Base-by-base conservation (phyloP, 2,329 filamentous ascomycete species). In the Hymenoscyphus repandus region DNA sequence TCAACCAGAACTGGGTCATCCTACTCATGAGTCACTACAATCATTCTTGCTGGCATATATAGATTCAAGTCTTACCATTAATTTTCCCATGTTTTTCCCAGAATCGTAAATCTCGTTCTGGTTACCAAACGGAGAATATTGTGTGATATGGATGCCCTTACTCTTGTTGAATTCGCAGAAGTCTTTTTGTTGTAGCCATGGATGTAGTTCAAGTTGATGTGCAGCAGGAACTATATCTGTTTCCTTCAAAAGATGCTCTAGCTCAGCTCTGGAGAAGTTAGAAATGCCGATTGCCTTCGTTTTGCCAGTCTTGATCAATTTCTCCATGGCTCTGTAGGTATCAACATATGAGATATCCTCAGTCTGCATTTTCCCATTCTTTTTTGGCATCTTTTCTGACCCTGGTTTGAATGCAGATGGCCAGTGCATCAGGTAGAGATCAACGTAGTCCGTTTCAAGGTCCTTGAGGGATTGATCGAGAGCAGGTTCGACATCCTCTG, bases 91-190 rank as follows among this genome's bases (percentile, higher is more conserved):
- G 49, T 75, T 77, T 70, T 83, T 79, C 51, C 79, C 79, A 5
- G 75, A 77, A 52, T 70, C 77, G 45, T 80, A 80, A 11, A 82
- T 78, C 65, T 82, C 78, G 68, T 83, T 82, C 67, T 83, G 79
- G 30, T 78, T 80, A 47, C 80, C 83, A 27, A 78, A 70, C 0
- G 75, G 75, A 15, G 74, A 77, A 59, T 74, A 74, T 2, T 71
- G 69, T 40, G 70, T 69, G 36, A 72, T 68, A 40, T 69, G 67
- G 47, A 77, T 70, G 13, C 70, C 70, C 45, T 71, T 68, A 17
- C 70, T 62, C 47, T 66, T 62, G 58, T 72, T 71, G 62, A 68
- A 77, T 30, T 74, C 64, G 33, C 73, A 66, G 44, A 77, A 73
- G 18, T 72, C 69, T 45, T 72, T 69, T 61, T 78, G 75, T 54